phyloP scores from a whole-genome alignment of 225 moss, liverwort and hornwort genomes.

The Thuidium tamariscinum region DNA sequence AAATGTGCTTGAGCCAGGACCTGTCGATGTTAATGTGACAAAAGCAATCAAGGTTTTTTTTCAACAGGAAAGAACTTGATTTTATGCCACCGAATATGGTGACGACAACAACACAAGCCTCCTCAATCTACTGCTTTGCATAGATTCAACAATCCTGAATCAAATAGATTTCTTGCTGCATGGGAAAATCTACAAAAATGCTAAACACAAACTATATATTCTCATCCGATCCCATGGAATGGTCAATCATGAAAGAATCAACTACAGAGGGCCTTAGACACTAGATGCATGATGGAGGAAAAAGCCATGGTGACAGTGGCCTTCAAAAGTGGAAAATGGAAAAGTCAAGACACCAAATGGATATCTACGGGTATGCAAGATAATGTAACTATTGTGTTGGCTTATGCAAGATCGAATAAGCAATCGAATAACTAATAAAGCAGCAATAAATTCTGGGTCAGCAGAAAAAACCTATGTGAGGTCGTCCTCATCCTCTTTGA shows the following conservation, averaged over 20 bases:
- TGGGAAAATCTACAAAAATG: background rate
- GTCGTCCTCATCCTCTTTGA: slow-evolving; percentile 72
- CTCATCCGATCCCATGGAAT: background rate
- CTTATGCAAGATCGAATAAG: background rate
- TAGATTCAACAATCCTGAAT: background rate
- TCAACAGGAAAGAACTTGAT: background rate
- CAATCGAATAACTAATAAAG: background rate
- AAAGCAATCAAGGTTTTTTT: no score
- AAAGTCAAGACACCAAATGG: background rate
- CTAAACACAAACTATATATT: background rate
- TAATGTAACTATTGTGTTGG: background rate
- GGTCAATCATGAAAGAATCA: background rate
- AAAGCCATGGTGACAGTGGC: background rate
- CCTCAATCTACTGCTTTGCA: background rate
- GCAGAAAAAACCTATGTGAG: slow-evolving; percentile 23
- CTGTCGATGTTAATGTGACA: no score
- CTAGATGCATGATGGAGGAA: background rate
- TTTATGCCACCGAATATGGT: background rate
- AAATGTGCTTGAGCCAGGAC: no score
- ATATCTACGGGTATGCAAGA: slow-evolving; percentile 2
- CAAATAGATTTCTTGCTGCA: background rate
- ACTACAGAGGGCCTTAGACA: background rate
- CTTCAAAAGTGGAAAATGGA: background rate
- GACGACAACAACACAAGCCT: background rate
- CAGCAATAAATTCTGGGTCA: background rate